These are phyloP conservation scores for Marasmius sp. DNA, from an alignment of 1,284 basidiomycete genomes.

Conservation along the genomic window DNA sequence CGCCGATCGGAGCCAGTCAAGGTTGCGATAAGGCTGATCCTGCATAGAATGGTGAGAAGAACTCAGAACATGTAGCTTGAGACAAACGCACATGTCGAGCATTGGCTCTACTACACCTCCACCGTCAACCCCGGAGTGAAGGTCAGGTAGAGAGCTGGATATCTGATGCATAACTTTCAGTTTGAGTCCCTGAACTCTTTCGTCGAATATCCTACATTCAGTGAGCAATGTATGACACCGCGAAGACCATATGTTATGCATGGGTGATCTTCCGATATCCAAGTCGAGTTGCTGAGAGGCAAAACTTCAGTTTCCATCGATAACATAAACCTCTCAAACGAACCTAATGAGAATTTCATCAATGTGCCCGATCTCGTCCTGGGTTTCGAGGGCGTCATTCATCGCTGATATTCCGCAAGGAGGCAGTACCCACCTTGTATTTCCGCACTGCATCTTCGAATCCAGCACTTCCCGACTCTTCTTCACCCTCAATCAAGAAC, in stretches of 20 bases:
- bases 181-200: background rate
- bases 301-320: background rate
- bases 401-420: background rate
- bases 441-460: constrained; percentile 76
- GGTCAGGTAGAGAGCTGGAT: constrained; percentile 66
- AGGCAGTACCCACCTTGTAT: constrained; percentile 60
- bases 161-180: constrained; percentile 41
- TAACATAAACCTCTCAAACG: background rate
- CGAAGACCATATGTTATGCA: constrained; percentile 95
- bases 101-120: constrained; percentile 88
- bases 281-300: constrained; percentile 82
- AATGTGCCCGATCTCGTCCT: constrained; percentile 80
- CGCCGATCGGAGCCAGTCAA: constrained; percentile 59
- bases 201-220: constrained; percentile 50
- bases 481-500: constrained; percentile 94
- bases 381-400: constrained; percentile 2
- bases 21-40: constrained; percentile 78
- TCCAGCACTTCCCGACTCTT: constrained; percentile 88
- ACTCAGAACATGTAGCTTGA: background rate
- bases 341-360: constrained; percentile 87
- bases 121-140: constrained; percentile 93
- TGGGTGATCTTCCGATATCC: constrained; percentile 93
- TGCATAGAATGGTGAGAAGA: constrained; percentile 26
- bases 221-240: constrained; percentile 85
- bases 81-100: constrained; percentile 74